These are phyloP conservation scores for Chlorella variabilis DNA, from an alignment of 163 green algal genomes.

Conservation along the genomic window DNA sequence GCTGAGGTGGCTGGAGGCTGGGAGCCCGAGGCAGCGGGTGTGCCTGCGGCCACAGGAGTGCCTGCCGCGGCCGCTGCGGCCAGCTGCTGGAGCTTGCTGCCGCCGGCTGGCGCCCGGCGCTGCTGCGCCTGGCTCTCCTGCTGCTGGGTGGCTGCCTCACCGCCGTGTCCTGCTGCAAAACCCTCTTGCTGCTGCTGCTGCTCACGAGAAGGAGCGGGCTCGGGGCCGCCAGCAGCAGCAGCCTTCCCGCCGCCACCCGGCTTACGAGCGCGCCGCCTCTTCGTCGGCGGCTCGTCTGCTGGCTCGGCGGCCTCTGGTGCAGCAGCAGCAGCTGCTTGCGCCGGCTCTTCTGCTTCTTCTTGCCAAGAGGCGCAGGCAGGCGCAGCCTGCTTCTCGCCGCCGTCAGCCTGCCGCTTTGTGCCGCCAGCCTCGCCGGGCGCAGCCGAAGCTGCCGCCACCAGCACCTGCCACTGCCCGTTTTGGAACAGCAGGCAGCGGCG, in stretches of 20 bases:
- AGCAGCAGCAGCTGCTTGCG: background rate
- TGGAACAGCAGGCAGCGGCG: conserved; percentile 12
- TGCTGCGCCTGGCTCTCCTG: background rate
- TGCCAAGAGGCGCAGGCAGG: no score
- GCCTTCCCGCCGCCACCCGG: background rate
- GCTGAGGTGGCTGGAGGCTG: background rate
- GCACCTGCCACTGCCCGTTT: background rate
- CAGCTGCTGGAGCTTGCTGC: background rate
- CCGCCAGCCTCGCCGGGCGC: background rate
- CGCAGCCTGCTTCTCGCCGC: background rate
- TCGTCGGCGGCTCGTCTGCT: background rate
- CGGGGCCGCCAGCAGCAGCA: no score
- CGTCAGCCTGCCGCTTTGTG: background rate
- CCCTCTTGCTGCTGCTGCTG: background rate
- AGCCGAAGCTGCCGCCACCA: background rate
- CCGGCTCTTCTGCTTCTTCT: background rate
- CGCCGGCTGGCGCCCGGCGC: background rate
- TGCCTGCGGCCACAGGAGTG: no score
- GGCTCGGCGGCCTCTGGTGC: background rate
- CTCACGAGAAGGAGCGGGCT: no score
- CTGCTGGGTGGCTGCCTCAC: background rate
- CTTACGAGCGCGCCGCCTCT: background rate
- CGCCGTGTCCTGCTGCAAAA: background rate
- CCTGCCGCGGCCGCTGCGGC: background rate
- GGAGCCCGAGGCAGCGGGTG: background rate